Conservation (phyloP, 805 yeast species). For the Ogataea allantospora region DNA sequence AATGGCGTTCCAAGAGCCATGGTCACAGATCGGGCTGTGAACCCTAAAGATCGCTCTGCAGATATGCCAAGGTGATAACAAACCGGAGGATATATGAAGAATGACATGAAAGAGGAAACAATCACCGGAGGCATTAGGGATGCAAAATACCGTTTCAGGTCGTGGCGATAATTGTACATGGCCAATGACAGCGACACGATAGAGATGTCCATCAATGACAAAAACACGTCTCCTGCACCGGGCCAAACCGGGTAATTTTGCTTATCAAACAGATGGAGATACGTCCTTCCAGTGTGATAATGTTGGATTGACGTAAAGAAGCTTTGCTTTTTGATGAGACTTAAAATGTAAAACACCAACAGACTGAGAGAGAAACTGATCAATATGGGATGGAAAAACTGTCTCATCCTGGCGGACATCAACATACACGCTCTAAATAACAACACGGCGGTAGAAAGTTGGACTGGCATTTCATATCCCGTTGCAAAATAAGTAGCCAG, state of each 20-base stretch:
- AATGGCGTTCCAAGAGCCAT: conserved; percentile 78
- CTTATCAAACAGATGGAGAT: conserved; percentile 54
- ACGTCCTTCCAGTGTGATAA: conserved; percentile 70
- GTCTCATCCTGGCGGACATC: conserved; percentile 47
- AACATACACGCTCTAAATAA: conserved; percentile 49
- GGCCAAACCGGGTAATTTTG: conserved; percentile 47
- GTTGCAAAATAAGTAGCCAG: conserved; percentile 59
- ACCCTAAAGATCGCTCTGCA: conserved; percentile 61
- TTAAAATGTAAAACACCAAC: conserved; percentile 59
- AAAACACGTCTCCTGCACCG: conserved; percentile 77
- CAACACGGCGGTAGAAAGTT: conserved; percentile 57
- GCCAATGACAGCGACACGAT: conserved; percentile 76
- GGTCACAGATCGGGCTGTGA: conserved; percentile 77
- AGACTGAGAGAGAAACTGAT: conserved; percentile 64
- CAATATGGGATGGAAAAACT: conserved; percentile 68
- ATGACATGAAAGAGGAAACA: conserved; percentile 52
- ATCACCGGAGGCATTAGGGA: conserved; percentile 59
- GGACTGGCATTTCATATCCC: conserved; percentile 59
- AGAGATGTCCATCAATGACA: conserved; percentile 71
- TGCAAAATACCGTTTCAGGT: conserved; percentile 57
- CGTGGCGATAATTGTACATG: conserved; percentile 70
- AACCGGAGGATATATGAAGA: conserved; percentile 68
- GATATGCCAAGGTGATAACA: conserved; percentile 66
- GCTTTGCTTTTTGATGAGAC: conserved; percentile 48
- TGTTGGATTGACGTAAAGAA: conserved; percentile 50